Evolutionary conservation across 2,329 filamentous ascomycete genomes (phyloP).

Genomic region (Xylaria sp.): DNA sequence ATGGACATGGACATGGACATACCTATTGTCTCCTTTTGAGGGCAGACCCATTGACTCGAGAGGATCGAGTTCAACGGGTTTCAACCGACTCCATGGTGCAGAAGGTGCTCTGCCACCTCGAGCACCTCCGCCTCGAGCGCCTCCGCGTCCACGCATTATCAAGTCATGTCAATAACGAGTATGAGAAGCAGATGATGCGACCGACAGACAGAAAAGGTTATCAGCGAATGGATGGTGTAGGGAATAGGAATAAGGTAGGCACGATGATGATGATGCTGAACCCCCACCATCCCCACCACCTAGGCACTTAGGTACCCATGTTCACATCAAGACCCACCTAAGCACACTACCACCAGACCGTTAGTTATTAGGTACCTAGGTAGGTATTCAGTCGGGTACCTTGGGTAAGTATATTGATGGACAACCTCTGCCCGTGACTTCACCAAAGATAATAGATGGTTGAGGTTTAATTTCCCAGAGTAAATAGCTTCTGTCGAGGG

Average conservation of each 20-base stretch:
- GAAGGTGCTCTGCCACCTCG: conserved; percentile 55
- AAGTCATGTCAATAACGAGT: conserved; percentile 46
- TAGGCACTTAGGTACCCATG: too few species aligned
- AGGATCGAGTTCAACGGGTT: conserved; percentile 77
- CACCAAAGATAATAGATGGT: neutral
- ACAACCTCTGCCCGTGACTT: neutral
- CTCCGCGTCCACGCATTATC: conserved; percentile 49
- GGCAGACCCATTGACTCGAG: conserved; percentile 85
- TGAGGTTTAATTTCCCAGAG: neutral
- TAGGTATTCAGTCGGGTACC: too few species aligned
- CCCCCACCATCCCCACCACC: too few species aligned
- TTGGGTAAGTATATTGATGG: neutral
- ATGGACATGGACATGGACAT: conserved; percentile 34
- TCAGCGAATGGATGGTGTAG: neutral
- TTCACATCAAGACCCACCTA: neutral
- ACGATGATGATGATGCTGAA: neutral
- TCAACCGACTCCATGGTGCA: conserved; percentile 75
- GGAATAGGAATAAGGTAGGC: neutral
- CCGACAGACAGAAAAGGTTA: neutral
- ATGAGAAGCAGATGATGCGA: neutral
- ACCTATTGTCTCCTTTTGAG: conserved; percentile 92
- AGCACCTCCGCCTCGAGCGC: conserved; percentile 45
- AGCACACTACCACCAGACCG: too few species aligned
- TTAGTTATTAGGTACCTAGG: too few species aligned
- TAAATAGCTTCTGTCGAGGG: neutral